These are phyloP conservation scores for Fraxinus latifolia DNA, from an alignment of 305 asterid genomes.

Conservation along the genomic window DNA sequence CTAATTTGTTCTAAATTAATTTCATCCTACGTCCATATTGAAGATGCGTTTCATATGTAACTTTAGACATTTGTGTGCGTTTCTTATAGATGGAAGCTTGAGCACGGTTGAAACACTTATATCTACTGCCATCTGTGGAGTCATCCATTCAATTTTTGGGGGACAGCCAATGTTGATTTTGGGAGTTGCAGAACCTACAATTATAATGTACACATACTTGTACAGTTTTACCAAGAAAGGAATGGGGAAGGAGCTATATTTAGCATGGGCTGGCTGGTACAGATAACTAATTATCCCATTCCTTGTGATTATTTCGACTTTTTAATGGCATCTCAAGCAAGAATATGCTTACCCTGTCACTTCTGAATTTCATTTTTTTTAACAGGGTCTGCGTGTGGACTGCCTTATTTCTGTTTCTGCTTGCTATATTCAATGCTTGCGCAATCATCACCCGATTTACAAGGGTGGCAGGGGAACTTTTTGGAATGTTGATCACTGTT, in stretches of 20 bases:
- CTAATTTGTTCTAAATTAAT: background rate
- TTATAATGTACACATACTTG: slow-evolving; percentile 80
- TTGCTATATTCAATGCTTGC: slow-evolving; percentile 76
- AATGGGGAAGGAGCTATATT: slow-evolving; percentile 59
- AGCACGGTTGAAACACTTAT: slow-evolving; percentile 79
- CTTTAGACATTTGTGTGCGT: background rate
- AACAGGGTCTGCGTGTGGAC: slow-evolving; percentile 93
- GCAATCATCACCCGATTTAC: slow-evolving; percentile 73
- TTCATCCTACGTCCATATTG: background rate
- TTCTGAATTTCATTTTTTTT: slow-evolving; percentile 1
- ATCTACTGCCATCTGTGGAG: slow-evolving; percentile 82
- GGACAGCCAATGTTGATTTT: slow-evolving; percentile 84
- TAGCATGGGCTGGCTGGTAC: slow-evolving; percentile 95
- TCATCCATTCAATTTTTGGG: slow-evolving; percentile 74
- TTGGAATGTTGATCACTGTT: slow-evolving; percentile 85
- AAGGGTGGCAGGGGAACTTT: slow-evolving; percentile 86
- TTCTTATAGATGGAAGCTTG: slow-evolving; percentile 63
- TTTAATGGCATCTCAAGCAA: background rate
- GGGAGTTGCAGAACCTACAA: slow-evolving; percentile 95
- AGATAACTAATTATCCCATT: slow-evolving; percentile 15
- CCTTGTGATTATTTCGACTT: slow-evolving; percentile 1
- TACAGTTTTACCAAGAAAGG: slow-evolving; percentile 55
- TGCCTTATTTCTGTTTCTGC: slow-evolving; percentile 62
- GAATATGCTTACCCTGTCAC: background rate
- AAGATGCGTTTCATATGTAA: background rate